Conservation (phyloP, 139 green algal species). For the Ettlia oleoabundans region DNA sequence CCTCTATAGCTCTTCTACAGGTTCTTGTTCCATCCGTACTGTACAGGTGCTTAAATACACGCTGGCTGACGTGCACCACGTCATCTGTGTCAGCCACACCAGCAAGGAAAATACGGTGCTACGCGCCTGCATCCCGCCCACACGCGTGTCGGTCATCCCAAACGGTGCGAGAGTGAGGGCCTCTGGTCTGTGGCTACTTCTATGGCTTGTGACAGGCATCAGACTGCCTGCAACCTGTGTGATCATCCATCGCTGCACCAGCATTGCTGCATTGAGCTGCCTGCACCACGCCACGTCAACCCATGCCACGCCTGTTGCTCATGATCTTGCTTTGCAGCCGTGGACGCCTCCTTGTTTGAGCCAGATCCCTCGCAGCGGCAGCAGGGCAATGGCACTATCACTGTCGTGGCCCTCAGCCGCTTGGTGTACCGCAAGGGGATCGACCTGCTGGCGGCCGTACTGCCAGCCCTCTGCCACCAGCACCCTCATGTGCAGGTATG, state of each 20-base stretch:
- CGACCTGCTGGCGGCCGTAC: conserved; percentile 88
- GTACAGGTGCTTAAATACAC: conserved; percentile 74
- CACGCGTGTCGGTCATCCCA: conserved; percentile 92
- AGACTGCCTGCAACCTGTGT: background rate
- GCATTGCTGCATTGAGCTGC: too few relatives aligned
- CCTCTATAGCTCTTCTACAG: background rate
- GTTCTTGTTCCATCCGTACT: background rate
- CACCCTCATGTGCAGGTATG: conserved; percentile 80
- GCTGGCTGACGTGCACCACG: conserved; percentile 75
- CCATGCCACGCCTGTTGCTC: too few relatives aligned
- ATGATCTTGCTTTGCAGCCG: conserved; percentile 59
- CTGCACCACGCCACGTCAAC: too few relatives aligned
- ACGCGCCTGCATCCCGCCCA: conserved; percentile 84
- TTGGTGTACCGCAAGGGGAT: conserved; percentile 96
- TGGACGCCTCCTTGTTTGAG: conserved; percentile 82
- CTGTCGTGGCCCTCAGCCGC: conserved; percentile 83
- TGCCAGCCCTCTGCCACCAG: conserved; percentile 78
- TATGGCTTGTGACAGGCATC: too few relatives aligned
- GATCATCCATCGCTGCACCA: too few relatives aligned
- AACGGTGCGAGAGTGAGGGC: conserved; percentile 75
- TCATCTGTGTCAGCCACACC: conserved; percentile 96
- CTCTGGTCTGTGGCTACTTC: too few relatives aligned
- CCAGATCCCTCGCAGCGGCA: conserved; percentile 43
- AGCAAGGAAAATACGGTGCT: conserved; percentile 98
- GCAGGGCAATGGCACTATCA: conserved; percentile 40